Conservation (phyloP, 176 grass and related monocot species). For the Chrysopogon serrulatus region DNA sequence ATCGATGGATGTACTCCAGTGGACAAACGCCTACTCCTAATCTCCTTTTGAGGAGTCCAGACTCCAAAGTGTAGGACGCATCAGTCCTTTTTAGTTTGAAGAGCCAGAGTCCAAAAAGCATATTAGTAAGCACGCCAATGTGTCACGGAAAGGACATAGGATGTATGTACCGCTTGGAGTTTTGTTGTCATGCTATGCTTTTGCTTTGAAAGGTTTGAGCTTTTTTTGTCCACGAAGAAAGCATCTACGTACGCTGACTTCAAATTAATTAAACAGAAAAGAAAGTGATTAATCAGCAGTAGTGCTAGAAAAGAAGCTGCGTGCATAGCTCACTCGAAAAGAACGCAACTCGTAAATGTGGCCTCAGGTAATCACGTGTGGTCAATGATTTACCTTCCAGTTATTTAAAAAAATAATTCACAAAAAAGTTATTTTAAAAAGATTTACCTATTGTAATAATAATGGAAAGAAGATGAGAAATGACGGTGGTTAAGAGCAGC, state of each 20-base stretch:
- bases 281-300: not conserved
- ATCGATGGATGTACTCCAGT: too few relatives aligned
- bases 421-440: too few relatives aligned
- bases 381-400: too few relatives aligned
- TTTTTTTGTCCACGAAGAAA: not conserved
- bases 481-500: too few relatives aligned
- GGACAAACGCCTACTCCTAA: too few relatives aligned
- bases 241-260: not conserved
- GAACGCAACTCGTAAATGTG: not conserved
- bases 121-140: conserved; percentile 6
- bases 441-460: too few relatives aligned
- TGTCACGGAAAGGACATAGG: not conserved
- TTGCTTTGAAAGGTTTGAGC: not conserved
- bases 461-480: too few relatives aligned
- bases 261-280: not conserved
- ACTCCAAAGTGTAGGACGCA: not conserved
- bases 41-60: too few relatives aligned
- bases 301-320: not conserved
- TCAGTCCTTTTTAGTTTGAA: not conserved
- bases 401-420: too few relatives aligned
- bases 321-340: not conserved
- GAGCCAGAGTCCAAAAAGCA: not conserved
- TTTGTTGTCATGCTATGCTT: not conserved
- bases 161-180: not conserved
- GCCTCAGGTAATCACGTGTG: too few relatives aligned